These are phyloP conservation scores for Rubus parviflorus DNA, from an alignment of 306 rosid genomes.

Conservation along the genomic window DNA sequence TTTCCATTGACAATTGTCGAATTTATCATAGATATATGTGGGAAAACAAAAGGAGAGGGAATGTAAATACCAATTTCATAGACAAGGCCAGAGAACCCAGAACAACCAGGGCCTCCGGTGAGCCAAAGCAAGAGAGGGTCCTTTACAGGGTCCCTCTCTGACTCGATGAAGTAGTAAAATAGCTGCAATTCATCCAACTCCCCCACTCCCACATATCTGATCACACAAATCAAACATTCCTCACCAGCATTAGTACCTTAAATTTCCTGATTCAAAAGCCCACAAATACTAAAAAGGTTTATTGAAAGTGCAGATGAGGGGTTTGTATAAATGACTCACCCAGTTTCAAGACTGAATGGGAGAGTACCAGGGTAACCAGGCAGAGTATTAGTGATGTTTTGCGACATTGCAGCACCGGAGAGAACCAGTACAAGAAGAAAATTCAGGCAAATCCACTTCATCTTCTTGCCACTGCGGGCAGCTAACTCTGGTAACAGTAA, in stretches of 20 bases:
- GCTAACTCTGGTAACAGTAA: not conserved
- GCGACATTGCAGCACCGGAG: not conserved
- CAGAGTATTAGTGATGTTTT: conserved; percentile 1
- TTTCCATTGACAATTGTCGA: not conserved
- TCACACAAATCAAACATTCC: not conserved
- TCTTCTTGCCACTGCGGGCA: not conserved
- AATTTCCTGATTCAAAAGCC: too few relatives aligned
- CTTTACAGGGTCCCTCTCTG: conserved; percentile 26
- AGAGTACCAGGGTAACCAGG: conserved; percentile 9
- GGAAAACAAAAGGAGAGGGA: not conserved
- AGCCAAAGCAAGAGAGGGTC: conserved; percentile 49
- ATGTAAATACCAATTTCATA: conserved; percentile 33
- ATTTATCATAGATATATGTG: not conserved
- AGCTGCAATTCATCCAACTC: conserved; percentile 35
- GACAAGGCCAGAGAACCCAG: conserved; percentile 26
- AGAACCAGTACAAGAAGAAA: not conserved
- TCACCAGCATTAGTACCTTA: not conserved
- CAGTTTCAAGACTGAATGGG: conserved; percentile 11
- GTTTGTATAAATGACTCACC: not conserved
- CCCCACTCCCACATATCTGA: conserved; percentile 42
- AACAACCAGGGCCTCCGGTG: conserved; percentile 41
- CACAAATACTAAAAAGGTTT: too few relatives aligned
- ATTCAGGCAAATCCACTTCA: not conserved
- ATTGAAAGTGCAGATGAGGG: not conserved
- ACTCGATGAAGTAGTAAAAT: conserved; percentile 45